Evolutionary conservation across 768 basidiomycete species (phyloP), one percentile per base, ranked within the genome.

Genomic region (Boletus tomentosulus): DNA sequence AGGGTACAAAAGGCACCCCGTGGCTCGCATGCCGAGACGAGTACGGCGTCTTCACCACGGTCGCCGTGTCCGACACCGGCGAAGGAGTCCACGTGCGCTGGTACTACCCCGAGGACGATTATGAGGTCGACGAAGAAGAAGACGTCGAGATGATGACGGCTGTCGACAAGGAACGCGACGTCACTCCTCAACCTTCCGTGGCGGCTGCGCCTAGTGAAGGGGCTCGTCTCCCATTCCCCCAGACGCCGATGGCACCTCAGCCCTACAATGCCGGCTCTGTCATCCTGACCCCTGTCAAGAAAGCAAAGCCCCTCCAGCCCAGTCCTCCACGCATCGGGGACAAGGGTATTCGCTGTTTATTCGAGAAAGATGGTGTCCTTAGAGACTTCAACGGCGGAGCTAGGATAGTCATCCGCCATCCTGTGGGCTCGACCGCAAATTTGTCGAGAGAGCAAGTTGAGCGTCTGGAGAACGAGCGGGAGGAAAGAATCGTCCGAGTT

Each of bases 181-280:
- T 42, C 24, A 64, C 68, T 0, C 62, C 61, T 13, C 43, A 44
- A 15, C 38, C 44, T 15, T 12, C 48, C 30, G 22, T 31, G 25
- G 39, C 38, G 24, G 43, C 37, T 3, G 54, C 44, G 15, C 48
- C 49, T 1, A 39, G 33, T 16, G 22, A 49, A 24, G 19, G 11
- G 2, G 45, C 10, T 12, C 53, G 54, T 12, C 46, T 11, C 16
- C 48, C 24, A 9, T 57, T 62, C 22, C 62, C 56, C 1, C 53
- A 62, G 22, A 66, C 67, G 0, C 69, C 67, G 1, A 43, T 65
- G 41, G 37, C 51, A 2, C 51, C 46, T 15, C 53, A 58, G 15
- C 22, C 64, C 5, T 70, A 61, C 28, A 56, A 71, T 15, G 63
- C 71, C 1, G 69, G 69, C 6, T 70, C 69, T 13, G 70, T 70